These are phyloP conservation scores for Plenodomus biglobosus DNA, from an alignment of 2,329 filamentous ascomycete genomes.

Conservation along the genomic window DNA sequence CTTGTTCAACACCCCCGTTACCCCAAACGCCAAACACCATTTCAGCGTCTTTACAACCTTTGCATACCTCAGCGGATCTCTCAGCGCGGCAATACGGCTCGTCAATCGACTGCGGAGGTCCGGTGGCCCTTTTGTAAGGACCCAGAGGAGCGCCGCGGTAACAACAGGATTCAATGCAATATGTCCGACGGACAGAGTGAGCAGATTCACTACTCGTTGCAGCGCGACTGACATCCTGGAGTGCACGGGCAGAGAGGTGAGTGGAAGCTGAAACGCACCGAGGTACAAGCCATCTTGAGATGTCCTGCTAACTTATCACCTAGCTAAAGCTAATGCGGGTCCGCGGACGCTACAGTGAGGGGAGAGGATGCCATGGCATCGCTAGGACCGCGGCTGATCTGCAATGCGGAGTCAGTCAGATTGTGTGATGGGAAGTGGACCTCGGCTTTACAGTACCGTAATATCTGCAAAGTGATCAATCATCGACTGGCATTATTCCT, in stretches of 20 bases:
- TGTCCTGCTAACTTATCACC: too few relatives aligned
- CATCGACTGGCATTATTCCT: too few relatives aligned
- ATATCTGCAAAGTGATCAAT: too few relatives aligned
- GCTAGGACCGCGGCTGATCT: not conserved
- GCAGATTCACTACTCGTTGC: slow-evolving; percentile 17
- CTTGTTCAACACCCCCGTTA: slow-evolving; percentile 31
- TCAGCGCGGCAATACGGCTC: slow-evolving; percentile 20
- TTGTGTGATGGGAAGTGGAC: not conserved
- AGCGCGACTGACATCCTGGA: slow-evolving; percentile 21
- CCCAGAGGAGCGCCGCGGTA: slow-evolving; percentile 33
- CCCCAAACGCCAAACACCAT: slow-evolving; percentile 36
- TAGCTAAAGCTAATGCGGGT: not conserved
- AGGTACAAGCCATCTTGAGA: not conserved
- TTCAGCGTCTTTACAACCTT: slow-evolving; percentile 31
- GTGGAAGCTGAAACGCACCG: not conserved
- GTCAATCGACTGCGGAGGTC: slow-evolving; percentile 26
- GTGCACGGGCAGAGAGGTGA: not conserved
- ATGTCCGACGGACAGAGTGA: slow-evolving; percentile 23
- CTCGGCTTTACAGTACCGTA: not conserved
- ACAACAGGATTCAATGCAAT: slow-evolving; percentile 36
- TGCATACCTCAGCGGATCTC: slow-evolving; percentile 23
- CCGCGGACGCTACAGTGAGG: not conserved
- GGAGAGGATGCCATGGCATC: not conserved
- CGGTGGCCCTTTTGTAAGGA: slow-evolving; percentile 36
- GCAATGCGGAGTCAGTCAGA: not conserved